Base-by-base conservation (phyloP, 371 early-diverging fungal genomes). In the Globomyces sp. region DNA sequence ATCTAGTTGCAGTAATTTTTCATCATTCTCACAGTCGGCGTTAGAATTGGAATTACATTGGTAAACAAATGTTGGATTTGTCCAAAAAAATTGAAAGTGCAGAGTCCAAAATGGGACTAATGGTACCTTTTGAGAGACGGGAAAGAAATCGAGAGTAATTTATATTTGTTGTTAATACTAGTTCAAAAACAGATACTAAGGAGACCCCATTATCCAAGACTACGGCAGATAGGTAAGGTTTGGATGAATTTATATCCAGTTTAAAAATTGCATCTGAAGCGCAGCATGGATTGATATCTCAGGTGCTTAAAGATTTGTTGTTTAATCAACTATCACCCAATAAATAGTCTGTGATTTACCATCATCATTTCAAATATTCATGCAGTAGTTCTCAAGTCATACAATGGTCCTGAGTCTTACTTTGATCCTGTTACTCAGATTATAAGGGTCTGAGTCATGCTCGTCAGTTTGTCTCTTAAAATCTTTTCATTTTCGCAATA, bases 41-140 rank as follows among this genome's bases (percentile, higher is more conserved):
- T 24, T 24, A 24, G 92, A 92, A 92, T 73, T 88, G 92, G 11
- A 90, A 89, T 1, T 91, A 91, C 72, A 84, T 85, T 34, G 84
- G 90, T 3, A 80, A 82, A 10, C 92, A 91, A 70, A 91, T 92
- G 74, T 68, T 80, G 1, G 94, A 93, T 76, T 72, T 93, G 58
- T 89, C 92, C 3, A 86, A 91, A 59, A 93, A 92, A 68, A 74
- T 92, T 58, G 90, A 90, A 47, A 89, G 91, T 73, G 87, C 90
- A 11, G 92, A 92, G 13, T 69, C 81, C 0, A 74, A 76, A 44
- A 75, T 90, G 42, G 64, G 24, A 24, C 24, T 24, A 24, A 24
- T 24, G 24, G 24, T 24, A 24, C 24, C 24, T 24, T 24, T 24
- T 24, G 24, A 24, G 24, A 24, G 24, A 24, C 24, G 24, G 24